Evolutionary conservation across 441 rosid genomes (phyloP).

Genomic region (Bocquillonia castaneifolia): DNA sequence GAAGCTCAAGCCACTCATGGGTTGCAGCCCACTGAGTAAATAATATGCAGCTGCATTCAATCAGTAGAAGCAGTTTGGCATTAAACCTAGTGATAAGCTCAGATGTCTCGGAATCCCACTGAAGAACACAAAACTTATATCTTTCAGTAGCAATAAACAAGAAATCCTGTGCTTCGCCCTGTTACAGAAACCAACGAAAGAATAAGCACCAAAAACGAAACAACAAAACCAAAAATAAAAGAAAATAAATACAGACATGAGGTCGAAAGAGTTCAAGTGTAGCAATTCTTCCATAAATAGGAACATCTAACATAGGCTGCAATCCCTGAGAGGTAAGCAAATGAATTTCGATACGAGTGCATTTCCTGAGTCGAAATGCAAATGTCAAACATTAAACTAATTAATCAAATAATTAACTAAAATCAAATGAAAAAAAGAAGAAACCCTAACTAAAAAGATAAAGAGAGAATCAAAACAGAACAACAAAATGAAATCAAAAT

Average conservation of each 20-base stretch:
- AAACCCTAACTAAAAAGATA: too few relatives aligned
- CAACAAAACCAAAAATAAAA: background rate
- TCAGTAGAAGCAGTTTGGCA: too few relatives aligned
- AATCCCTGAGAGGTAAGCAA: conserved; percentile 85
- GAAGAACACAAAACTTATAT: conserved; percentile 94
- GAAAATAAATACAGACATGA: conserved; percentile 53
- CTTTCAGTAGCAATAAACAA: conserved; percentile 90
- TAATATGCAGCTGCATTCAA: background rate
- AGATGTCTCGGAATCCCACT: conserved; percentile 84
- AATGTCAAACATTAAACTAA: background rate
- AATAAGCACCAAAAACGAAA: background rate
- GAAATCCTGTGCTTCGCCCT: conserved; percentile 95
- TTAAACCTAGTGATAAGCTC: conserved; percentile 87
- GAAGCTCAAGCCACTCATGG: background rate
- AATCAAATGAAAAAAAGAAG: too few relatives aligned
- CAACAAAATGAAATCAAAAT: background rate
- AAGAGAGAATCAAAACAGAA: conserved; percentile 5
- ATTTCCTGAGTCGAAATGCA: conserved; percentile 71
- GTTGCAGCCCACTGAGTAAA: background rate
- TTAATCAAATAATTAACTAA: background rate
- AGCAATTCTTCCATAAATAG: conserved; percentile 94
- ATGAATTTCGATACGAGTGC: conserved; percentile 93
- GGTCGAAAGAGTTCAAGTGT: conserved; percentile 92
- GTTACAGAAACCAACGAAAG: conserved; percentile 17
- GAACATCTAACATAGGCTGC: conserved; percentile 98